Conservation (phyloP, 345 rosid species). For the Salix brachista region DNA sequence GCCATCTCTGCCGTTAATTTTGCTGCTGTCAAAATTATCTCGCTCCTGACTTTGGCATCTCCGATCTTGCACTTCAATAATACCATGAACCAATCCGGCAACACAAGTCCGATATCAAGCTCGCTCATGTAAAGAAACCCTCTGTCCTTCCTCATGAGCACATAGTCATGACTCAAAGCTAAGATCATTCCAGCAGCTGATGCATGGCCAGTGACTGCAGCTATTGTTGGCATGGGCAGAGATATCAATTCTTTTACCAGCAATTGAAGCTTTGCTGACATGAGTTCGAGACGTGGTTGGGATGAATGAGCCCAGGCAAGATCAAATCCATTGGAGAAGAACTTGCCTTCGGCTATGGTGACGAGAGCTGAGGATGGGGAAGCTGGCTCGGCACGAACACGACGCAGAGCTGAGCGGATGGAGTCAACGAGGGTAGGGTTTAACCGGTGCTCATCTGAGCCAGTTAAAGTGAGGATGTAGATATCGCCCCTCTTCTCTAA, state of each 20-base stretch:
- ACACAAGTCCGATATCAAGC: no score
- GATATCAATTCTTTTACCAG: no score
- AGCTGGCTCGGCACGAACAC: background rate
- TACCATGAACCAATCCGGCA: no score
- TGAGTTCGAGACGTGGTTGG: background rate
- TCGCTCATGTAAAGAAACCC: no score
- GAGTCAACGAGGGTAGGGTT: constrained; percentile 23
- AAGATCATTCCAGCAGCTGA: no score
- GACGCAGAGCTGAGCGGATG: constrained; percentile 14
- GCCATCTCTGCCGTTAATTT: constrained; percentile 24
- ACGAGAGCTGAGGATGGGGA: constrained; percentile 21
- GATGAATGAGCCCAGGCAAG: constrained; percentile 19
- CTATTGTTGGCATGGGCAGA: no score
- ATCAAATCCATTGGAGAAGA: constrained; percentile 27
- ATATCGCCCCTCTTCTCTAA: constrained; percentile 24
- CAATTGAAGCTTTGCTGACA: no score
- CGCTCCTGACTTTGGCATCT: background rate
- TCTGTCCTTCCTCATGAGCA: no score
- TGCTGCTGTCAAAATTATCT: constrained; percentile 16
- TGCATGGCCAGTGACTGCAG: no score
- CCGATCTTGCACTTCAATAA: no score
- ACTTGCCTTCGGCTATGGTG: constrained; percentile 23
- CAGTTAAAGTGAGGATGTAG: constrained; percentile 21
- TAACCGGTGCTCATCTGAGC: constrained; percentile 19
- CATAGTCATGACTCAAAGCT: no score